Conservation (phyloP, 331 rosid species). For the Rosa hybrid region DNA sequence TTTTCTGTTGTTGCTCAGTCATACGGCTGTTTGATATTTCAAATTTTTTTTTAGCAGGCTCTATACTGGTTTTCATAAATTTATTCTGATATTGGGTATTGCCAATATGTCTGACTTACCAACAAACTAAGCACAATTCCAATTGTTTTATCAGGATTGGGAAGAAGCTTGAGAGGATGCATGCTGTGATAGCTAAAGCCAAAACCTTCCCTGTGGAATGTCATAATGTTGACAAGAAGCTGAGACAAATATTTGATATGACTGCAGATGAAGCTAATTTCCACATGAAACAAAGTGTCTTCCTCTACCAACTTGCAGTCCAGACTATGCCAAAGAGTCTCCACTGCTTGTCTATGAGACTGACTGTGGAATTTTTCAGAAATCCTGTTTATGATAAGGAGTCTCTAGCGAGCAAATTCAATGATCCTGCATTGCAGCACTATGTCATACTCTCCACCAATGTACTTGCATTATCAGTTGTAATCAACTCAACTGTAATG, state of each 20-base stretch:
- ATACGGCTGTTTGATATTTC: conserved; percentile 1
- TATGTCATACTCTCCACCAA: conserved; percentile 81
- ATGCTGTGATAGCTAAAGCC: conserved; percentile 61
- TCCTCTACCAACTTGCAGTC: conserved; percentile 90
- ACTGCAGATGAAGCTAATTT: conserved; percentile 96
- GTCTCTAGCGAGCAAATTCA: conserved; percentile 53
- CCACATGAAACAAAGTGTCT: conserved; percentile 97
- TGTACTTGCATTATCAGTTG: conserved; percentile 86
- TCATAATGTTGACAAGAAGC: conserved; percentile 90
- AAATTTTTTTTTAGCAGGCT: neutral
- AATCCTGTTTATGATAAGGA: conserved; percentile 44
- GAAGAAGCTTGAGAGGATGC: conserved; percentile 62
- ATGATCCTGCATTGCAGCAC: conserved; percentile 70
- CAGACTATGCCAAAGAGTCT: conserved; percentile 96
- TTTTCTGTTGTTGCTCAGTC: neutral
- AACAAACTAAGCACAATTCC: conserved; percentile 22
- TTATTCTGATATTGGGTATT: neutral
- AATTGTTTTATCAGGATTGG: conserved; percentile 59
- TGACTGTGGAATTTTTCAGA: conserved; percentile 89
- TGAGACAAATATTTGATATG: conserved; percentile 89
- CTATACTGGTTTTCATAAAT: neutral
- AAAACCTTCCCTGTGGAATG: conserved; percentile 78
- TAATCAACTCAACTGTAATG: conserved; percentile 79
- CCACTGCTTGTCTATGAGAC: conserved; percentile 90
- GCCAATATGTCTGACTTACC: neutral